Conservation (phyloP, 352 stramenopile genomes). For the Globisporangium paroecandrum region DNA sequence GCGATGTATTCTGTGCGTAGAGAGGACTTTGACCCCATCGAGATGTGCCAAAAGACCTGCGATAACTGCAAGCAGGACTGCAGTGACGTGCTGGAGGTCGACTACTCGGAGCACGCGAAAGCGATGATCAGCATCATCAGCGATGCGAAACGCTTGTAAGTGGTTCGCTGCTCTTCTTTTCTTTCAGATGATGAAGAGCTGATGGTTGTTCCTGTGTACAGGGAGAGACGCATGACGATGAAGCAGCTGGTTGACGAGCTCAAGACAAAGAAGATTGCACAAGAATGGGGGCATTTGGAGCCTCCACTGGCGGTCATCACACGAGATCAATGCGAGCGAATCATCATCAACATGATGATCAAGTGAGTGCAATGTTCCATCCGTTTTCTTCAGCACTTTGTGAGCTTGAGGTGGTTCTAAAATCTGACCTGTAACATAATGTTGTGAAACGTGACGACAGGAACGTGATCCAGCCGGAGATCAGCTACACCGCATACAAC, state of each 20-base stretch:
- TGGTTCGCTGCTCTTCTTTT: not conserved
- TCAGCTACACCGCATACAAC: constrained; percentile 75
- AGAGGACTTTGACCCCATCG: constrained; percentile 31
- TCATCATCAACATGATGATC: constrained; percentile 51
- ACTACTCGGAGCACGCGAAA: constrained; percentile 51
- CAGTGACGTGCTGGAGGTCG: constrained; percentile 21
- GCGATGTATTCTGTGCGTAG: constrained; percentile 17
- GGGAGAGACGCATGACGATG: constrained; percentile 57
- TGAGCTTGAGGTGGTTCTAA: not conserved
- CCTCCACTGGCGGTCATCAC: constrained; percentile 36
- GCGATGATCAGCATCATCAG: constrained; percentile 43
- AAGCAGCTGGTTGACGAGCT: constrained; percentile 74
- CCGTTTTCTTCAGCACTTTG: not conserved
- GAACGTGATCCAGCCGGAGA: constrained; percentile 58
- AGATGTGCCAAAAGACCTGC: constrained; percentile 40
- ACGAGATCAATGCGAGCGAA: constrained; percentile 38
- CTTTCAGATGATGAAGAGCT: not conserved
- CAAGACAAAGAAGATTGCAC: constrained; percentile 44
- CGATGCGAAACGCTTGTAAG: constrained; percentile 46
- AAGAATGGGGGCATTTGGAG: constrained; percentile 32
- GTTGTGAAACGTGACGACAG: constrained; percentile 15
- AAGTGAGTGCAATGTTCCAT: constrained; percentile 8
- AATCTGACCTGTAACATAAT: not conserved
- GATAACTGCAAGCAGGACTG: constrained; percentile 45
- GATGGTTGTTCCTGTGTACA: constrained; percentile 14